Percentiles rank a stretch among this genome's conserved stretches.
These are phyloP conservation scores for Tephrocybe sp. DNA, from an alignment of 768 basidiomycete species.

Conservation along the genomic window DNA sequence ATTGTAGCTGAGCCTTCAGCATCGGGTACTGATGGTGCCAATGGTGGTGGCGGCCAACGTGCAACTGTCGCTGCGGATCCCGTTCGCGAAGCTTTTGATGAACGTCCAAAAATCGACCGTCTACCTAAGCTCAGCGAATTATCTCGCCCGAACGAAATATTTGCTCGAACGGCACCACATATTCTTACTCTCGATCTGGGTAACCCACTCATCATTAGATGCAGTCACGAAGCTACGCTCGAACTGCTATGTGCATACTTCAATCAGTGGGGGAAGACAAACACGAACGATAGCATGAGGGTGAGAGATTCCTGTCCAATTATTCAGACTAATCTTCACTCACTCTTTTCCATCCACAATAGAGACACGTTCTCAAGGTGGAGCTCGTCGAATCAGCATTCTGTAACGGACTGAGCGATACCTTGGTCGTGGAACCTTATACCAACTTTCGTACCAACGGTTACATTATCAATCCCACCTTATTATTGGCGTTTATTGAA, in stretches of 20 bases:
- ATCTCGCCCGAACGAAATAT: slow-evolving; percentile 30
- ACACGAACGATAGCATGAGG: slow-evolving; percentile 25
- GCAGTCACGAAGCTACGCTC: slow-evolving; percentile 36
- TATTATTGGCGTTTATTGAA: slow-evolving; percentile 37
- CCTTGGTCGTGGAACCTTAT: slow-evolving; percentile 28
- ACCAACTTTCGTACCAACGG: slow-evolving; percentile 14
- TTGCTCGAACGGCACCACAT: slow-evolving; percentile 27
- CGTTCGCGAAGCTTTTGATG: not conserved
- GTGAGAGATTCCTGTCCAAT: slow-evolving; percentile 22
- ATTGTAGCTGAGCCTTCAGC: slow-evolving; percentile 16
- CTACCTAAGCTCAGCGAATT: slow-evolving; percentile 28
- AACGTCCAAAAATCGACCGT: slow-evolving; percentile 13
- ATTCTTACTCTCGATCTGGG: slow-evolving; percentile 31
- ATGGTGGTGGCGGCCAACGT: not conserved
- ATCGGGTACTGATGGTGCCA: not conserved
- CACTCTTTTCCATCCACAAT: no score
- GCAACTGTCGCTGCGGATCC: slow-evolving; percentile 1
- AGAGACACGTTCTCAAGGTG: slow-evolving; percentile 26
- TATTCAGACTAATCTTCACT: no score
- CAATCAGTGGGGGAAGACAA: slow-evolving; percentile 32
- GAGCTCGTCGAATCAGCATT: slow-evolving; percentile 33
- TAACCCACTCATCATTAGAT: slow-evolving; percentile 26
- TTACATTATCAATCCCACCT: slow-evolving; percentile 27
- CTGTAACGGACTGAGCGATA: slow-evolving; percentile 30
- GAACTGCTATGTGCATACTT: slow-evolving; percentile 32